These are phyloP conservation scores for Linaria vulgaris DNA, from an alignment of 257 asterid genomes.

Conservation along the genomic window DNA sequence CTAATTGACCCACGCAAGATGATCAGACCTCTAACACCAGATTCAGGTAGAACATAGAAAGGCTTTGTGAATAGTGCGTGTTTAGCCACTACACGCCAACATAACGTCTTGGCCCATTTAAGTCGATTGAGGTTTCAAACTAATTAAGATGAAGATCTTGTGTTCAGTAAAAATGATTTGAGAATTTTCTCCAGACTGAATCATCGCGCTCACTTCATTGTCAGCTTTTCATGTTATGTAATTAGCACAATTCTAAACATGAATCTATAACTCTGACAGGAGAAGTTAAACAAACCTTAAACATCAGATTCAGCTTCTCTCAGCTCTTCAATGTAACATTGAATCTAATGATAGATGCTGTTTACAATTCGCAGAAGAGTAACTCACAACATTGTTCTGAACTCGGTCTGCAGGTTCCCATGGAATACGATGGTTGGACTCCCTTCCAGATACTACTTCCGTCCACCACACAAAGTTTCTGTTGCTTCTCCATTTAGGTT, in stretches of 20 bases:
- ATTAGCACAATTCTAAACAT: neutral
- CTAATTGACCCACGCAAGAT: no score
- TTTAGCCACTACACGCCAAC: no score
- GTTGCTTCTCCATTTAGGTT: conserved; percentile 9
- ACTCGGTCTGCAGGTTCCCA: conserved; percentile 18
- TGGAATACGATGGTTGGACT: neutral
- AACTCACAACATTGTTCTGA: conserved; percentile 12
- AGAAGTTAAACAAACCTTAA: neutral
- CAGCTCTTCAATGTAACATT: no score
- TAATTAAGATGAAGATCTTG: no score
- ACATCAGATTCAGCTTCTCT: no score
- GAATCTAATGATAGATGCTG: neutral
- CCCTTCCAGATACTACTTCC: neutral
- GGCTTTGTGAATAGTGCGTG: no score
- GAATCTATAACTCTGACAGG: neutral
- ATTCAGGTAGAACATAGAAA: no score
- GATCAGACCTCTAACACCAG: no score
- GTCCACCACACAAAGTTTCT: conserved; percentile 5
- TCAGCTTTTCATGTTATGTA: neutral
- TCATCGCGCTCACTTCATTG: neutral
- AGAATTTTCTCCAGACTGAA: neutral
- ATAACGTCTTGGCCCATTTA: no score
- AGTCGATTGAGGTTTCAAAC: no score
- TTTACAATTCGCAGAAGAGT: neutral
- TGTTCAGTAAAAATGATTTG: neutral